phyloP scores from a whole-genome alignment of 805 yeast species.

The Yamadazyma phyllophila region DNA sequence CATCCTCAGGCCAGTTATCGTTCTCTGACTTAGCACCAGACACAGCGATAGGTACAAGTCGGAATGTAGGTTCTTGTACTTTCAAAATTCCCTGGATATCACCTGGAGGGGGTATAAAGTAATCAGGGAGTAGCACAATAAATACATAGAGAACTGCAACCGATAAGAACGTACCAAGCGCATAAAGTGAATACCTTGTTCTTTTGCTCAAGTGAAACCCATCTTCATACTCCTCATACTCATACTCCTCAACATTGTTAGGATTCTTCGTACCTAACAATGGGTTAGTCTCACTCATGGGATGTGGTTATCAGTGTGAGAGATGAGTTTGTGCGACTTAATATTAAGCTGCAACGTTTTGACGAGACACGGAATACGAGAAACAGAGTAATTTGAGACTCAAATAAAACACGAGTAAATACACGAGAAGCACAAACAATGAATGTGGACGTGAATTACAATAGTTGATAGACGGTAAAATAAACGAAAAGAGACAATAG shows the following conservation, averaged over 20 bases:
- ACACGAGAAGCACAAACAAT: too few species aligned
- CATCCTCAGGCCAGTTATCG: not conserved
- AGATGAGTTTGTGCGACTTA: too few species aligned
- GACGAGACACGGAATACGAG: too few species aligned
- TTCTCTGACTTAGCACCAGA: not conserved
- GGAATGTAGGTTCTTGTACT: conserved; percentile 23
- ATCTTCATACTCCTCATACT: conserved; percentile 15
- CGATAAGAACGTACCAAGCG: conserved; percentile 13
- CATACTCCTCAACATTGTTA: not conserved
- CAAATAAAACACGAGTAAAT: too few species aligned
- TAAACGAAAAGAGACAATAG: not conserved
- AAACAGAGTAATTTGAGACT: too few species aligned
- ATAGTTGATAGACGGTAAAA: not conserved
- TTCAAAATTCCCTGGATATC: conserved; percentile 24
- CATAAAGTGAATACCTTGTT: conserved; percentile 16
- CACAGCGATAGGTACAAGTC: conserved; percentile 24
- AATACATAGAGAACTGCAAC: conserved; percentile 25
- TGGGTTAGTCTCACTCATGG: not conserved
- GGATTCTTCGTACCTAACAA: not conserved
- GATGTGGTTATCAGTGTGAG: too few species aligned
- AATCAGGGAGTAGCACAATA: conserved; percentile 30
- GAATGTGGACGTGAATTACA: too few species aligned
- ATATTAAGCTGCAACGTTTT: too few species aligned
- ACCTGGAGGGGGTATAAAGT: conserved; percentile 33
- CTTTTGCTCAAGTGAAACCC: conserved; percentile 13